phyloP scores from a whole-genome alignment of 495 filamentous ascomycete genomes.

The Cairneyella variabilis region DNA sequence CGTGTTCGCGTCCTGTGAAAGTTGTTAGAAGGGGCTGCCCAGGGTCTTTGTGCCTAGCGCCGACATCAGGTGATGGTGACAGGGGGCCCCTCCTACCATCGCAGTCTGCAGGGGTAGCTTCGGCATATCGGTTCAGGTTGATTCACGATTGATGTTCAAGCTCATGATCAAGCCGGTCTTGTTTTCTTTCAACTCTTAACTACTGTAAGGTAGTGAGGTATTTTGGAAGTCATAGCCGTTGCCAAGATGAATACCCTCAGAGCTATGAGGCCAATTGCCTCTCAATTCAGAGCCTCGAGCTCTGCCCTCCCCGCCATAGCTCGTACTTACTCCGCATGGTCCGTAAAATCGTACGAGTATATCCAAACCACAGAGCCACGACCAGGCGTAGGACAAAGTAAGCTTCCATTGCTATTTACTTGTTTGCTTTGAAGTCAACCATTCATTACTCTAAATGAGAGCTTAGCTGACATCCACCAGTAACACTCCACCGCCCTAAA shows the following conservation, averaged over 20 bases:
- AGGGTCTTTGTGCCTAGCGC: background rate
- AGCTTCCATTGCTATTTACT: background rate
- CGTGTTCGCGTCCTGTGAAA: conserved; percentile 12
- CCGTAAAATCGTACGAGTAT: conserved; percentile 64
- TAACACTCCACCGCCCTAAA: conserved; percentile 93
- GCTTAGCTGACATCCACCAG: conserved; percentile 39
- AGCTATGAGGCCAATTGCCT: conserved; percentile 54
- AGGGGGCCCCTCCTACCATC: background rate
- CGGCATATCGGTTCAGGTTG: conserved; percentile 7
- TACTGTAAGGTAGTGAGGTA: background rate
- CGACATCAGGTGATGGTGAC: background rate
- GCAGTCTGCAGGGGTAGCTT: conserved; percentile 5
- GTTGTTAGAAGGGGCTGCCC: background rate
- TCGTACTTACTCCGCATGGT: conserved; percentile 54
- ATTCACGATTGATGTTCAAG: background rate
- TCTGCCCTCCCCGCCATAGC: conserved; percentile 37
- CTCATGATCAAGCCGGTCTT: conserved; percentile 13
- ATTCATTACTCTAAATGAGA: conserved; percentile 11
- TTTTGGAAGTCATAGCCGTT: background rate
- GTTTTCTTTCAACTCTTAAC: background rate
- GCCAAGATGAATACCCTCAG: conserved; percentile 52
- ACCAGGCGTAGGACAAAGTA: conserved; percentile 86
- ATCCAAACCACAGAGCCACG: conserved; percentile 78
- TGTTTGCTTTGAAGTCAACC: background rate
- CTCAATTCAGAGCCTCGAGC: conserved; percentile 43